Percentiles rank a stretch among this genome's conserved stretches.
These are phyloP conservation scores for Hortaea sp. DNA, from an alignment of 2,329 filamentous ascomycete species.

Conservation along the genomic window DNA sequence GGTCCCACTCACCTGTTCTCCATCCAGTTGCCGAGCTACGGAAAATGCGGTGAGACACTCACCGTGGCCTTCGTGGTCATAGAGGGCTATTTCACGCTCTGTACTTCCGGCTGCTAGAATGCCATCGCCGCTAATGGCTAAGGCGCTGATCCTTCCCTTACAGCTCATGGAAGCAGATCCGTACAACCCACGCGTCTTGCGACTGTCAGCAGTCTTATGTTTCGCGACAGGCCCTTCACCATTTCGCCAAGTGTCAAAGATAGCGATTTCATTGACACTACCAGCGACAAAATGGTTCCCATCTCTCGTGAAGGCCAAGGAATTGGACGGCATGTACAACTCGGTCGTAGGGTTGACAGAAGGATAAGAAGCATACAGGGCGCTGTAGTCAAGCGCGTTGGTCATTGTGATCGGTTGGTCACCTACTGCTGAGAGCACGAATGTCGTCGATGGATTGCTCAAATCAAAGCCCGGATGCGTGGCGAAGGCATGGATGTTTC, in stretches of 20 bases:
- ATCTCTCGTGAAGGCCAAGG: conserved; percentile 41
- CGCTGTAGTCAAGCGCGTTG: conserved; percentile 41
- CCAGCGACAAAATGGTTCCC: conserved; percentile 48
- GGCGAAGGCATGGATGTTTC: conserved; percentile 40
- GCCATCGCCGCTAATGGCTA: conserved; percentile 38
- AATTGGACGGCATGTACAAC: conserved; percentile 44
- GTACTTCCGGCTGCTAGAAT: conserved; percentile 50
- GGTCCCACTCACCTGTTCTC: conserved; percentile 25
- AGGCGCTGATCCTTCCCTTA: conserved; percentile 45
- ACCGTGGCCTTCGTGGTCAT: conserved; percentile 40
- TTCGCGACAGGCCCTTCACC: conserved; percentile 37
- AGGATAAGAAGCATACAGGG: conserved; percentile 43
- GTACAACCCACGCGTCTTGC: conserved; percentile 28
- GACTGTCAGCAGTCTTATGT: conserved; percentile 25
- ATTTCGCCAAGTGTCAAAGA: conserved; percentile 45
- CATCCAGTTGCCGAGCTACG: conserved; percentile 17
- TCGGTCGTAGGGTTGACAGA: conserved; percentile 47
- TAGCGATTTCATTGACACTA: conserved; percentile 41
- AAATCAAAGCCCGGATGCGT: conserved; percentile 47
- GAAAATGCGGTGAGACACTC: conserved; percentile 42
- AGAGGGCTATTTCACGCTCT: conserved; percentile 46
- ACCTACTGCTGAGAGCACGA: conserved; percentile 42
- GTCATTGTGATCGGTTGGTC: conserved; percentile 48
- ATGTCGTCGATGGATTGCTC: conserved; percentile 38
- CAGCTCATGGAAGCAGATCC: conserved; percentile 36